A percentile compares a stretch with the other conserved stretches of the same genome.
phyloP scores from a whole-genome alignment of 495 filamentous ascomycete species.

The Choiromyces venosus region DNA sequence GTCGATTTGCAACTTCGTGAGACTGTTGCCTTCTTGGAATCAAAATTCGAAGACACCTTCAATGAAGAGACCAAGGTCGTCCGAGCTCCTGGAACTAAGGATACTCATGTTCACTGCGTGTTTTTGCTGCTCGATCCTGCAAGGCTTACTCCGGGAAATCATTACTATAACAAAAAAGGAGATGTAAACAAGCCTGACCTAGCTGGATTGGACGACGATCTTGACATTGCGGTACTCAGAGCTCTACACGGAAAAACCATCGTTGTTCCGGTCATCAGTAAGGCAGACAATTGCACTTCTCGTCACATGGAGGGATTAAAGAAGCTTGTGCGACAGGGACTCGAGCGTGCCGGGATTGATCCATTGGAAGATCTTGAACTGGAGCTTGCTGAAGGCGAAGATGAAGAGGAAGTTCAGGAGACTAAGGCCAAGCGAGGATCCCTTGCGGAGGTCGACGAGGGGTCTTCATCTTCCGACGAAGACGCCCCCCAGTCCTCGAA shows the following conservation, averaged over 20 bases:
- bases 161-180: constrained; percentile 35
- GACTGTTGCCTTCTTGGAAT: constrained; percentile 86
- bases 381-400: constrained; percentile 64
- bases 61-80: constrained; percentile 96
- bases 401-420: constrained; percentile 52
- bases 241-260: constrained; percentile 90
- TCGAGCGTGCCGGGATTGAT: constrained; percentile 81
- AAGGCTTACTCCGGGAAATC: constrained; percentile 62
- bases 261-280: constrained; percentile 91
- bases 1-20: constrained; percentile 90
- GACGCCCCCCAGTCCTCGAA: constrained; percentile 49
- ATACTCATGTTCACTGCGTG: constrained; percentile 95
- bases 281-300: constrained; percentile 91
- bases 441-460: constrained; percentile 29
- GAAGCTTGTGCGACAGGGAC: constrained; percentile 78
- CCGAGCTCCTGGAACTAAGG: constrained; percentile 82
- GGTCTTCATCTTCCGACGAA: constrained; percentile 43
- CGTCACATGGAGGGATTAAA: constrained; percentile 92
- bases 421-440: constrained; percentile 32
- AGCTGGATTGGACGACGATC: constrained; percentile 78
- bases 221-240: constrained; percentile 85
- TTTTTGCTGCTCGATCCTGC: constrained; percentile 88
- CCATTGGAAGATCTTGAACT: constrained; percentile 79
- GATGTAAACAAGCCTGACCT: constrained; percentile 48
- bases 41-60: constrained; percentile 97